A percentile compares a stretch with the other conserved stretches of the same genome.
These are phyloP conservation scores for Botryosphaeria dothidea DNA, from an alignment of 2,329 filamentous ascomycete genomes.

Conservation along the genomic window DNA sequence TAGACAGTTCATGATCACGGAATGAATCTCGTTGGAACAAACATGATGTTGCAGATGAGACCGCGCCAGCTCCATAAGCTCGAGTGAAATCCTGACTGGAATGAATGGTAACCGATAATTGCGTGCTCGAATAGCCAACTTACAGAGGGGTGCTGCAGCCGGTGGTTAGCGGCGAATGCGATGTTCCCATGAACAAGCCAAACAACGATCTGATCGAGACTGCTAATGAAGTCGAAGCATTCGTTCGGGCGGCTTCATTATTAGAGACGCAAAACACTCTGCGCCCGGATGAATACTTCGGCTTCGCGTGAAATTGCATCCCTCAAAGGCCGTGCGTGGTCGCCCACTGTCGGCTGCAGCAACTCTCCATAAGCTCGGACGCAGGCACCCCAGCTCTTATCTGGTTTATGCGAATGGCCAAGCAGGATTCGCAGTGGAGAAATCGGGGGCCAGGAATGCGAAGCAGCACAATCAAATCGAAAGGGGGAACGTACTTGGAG, in stretches of 20 bases:
- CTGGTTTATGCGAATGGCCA: not conserved
- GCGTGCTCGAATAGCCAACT: not conserved
- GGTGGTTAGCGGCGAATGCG: too few species aligned
- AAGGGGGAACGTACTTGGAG: constrained; percentile 3
- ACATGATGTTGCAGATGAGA: constrained; percentile 4
- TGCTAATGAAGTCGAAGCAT: too few species aligned
- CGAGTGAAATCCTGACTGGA: not conserved
- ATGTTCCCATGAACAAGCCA: too few species aligned
- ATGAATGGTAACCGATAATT: not conserved
- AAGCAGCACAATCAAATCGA: not conserved
- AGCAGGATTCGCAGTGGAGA: not conserved
- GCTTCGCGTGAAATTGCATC: too few species aligned
- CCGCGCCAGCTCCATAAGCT: not conserved
- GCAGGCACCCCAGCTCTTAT: constrained; percentile 4
- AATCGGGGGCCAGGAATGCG: not conserved
- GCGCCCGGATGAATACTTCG: too few species aligned
- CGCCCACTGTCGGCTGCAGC: too few species aligned
- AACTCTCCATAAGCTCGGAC: too few species aligned
- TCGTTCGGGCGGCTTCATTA: too few species aligned
- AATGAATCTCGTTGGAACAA: not conserved
- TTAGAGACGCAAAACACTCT: too few species aligned
- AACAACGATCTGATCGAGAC: too few species aligned
- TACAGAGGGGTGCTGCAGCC: too few species aligned
- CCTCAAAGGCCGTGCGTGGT: too few species aligned
- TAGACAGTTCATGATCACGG: constrained; percentile 13